Conservation (phyloP, 306 rosid species). For the Vigna radiata region DNA sequence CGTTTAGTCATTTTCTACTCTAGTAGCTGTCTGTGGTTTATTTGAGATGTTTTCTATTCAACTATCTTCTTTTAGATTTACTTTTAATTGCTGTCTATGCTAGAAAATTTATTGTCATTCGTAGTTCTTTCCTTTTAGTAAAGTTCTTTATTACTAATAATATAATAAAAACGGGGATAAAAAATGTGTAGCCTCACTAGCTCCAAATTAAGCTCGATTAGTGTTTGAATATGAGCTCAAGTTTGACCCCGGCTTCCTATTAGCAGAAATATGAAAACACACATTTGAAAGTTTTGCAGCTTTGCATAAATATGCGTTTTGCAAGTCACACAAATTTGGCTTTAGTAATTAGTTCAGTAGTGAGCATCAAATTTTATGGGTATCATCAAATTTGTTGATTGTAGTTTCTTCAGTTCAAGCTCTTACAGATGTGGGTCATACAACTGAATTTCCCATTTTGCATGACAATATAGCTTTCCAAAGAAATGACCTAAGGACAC, state of each 20-base stretch:
- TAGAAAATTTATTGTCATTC: neutral
- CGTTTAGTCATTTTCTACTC: conserved; percentile 24
- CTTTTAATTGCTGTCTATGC: neutral
- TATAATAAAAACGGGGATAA: neutral
- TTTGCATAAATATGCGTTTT: neutral
- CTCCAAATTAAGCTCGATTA: neutral
- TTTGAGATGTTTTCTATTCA: neutral
- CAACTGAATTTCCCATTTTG: conserved; percentile 1
- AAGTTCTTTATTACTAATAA: conserved; percentile 10
- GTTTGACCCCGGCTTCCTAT: neutral
- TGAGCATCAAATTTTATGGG: conserved; percentile 6
- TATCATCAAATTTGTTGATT: neutral
- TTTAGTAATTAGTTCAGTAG: neutral
- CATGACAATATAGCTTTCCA: neutral
- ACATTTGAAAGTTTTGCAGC: neutral
- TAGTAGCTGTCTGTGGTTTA: conserved; percentile 2
- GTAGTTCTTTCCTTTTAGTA: neutral
- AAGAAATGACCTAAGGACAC: neutral
- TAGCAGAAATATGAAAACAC: conserved; percentile 2
- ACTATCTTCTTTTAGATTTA: conserved; percentile 16
- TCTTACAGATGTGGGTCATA: conserved; percentile 1
- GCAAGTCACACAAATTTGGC: neutral
- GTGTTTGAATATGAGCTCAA: neutral
- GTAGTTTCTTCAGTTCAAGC: conserved; percentile 13
- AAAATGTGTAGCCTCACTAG: neutral